These are phyloP conservation scores for Podila epicladia DNA, from an alignment of 192 early-diverging fungal species.

Conservation along the genomic window DNA sequence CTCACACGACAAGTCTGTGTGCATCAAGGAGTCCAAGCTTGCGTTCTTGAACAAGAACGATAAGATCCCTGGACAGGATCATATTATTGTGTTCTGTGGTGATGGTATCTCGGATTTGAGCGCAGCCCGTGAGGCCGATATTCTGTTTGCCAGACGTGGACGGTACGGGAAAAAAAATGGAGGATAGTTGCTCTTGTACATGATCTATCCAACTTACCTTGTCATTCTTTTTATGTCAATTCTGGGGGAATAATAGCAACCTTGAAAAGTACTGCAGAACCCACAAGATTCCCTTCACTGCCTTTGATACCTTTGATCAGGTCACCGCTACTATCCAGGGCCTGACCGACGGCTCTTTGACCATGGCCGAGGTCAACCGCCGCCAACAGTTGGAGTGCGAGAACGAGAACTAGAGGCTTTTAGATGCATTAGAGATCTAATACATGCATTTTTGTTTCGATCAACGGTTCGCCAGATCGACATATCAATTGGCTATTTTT, in stretches of 20 bases:
- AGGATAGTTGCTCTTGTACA: neutral
- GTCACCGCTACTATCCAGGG: slow-evolving; percentile 35
- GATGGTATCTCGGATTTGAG: slow-evolving; percentile 84
- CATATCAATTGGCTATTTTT: no score
- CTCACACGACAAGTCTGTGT: slow-evolving; percentile 72
- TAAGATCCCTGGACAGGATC: slow-evolving; percentile 9
- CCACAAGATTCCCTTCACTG: slow-evolving; percentile 63
- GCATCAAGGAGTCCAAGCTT: slow-evolving; percentile 28
- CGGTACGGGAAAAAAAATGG: slow-evolving; percentile 9
- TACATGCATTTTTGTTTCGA: no score
- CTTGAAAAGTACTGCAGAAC: slow-evolving; percentile 73
- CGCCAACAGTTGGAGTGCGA: slow-evolving; percentile 31
- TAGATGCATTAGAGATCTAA: neutral
- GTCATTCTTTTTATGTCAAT: neutral
- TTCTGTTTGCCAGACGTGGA: slow-evolving; percentile 78
- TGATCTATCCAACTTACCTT: neutral
- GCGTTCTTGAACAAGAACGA: slow-evolving; percentile 16
- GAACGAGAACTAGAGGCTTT: neutral
- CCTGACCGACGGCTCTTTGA: slow-evolving; percentile 18
- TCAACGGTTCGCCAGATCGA: no score
- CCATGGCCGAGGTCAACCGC: slow-evolving; percentile 19
- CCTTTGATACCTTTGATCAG: slow-evolving; percentile 67
- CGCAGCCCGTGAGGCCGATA: slow-evolving; percentile 78
- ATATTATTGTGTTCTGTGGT: slow-evolving; percentile 76
- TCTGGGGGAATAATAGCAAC: slow-evolving; percentile 48